A percentile compares a stretch with the other conserved stretches of the same genome.
These are phyloP conservation scores for Dictyostelium intermedium DNA, from an alignment of 78 protist genomes.

Conservation along the genomic window DNA sequence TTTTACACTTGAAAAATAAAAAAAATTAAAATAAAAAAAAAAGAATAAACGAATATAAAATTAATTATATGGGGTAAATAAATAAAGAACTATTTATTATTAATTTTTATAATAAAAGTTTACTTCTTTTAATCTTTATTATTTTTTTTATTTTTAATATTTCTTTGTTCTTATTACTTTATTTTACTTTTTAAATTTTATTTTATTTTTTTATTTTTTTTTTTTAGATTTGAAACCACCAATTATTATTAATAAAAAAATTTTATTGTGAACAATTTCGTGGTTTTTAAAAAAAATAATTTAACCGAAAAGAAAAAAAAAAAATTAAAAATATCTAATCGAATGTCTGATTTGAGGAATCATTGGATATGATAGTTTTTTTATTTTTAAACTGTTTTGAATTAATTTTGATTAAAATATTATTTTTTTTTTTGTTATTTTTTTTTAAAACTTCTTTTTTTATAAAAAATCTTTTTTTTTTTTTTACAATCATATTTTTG, in stretches of 20 bases:
- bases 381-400: not conserved
- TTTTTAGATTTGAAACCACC: not conserved
- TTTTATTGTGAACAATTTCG: not conserved
- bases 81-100: too few relatives aligned
- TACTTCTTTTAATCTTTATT: too few relatives aligned
- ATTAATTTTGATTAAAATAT: not conserved
- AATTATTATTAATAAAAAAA: too few relatives aligned
- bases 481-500: not conserved
- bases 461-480: not conserved
- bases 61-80: too few relatives aligned
- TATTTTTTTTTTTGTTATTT: not conserved
- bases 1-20: too few relatives aligned
- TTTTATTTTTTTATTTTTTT: too few relatives aligned
- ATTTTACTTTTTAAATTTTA: too few relatives aligned
- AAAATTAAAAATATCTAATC: not conserved
- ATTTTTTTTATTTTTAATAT: too few relatives aligned
- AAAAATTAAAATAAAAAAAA: too few relatives aligned
- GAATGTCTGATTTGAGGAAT: not conserved
- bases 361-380: not conserved
- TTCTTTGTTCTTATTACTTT: too few relatives aligned
- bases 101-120: too few relatives aligned
- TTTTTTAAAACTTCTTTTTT: not conserved
- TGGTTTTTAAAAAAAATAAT: not conserved
- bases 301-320: not conserved
- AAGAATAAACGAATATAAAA: too few relatives aligned